Evolutionary conservation across 2,329 filamentous ascomycete genomes (phyloP), one percentile per base, ranked within the genome.

Genomic region (Hypoxylon sp.): DNA sequence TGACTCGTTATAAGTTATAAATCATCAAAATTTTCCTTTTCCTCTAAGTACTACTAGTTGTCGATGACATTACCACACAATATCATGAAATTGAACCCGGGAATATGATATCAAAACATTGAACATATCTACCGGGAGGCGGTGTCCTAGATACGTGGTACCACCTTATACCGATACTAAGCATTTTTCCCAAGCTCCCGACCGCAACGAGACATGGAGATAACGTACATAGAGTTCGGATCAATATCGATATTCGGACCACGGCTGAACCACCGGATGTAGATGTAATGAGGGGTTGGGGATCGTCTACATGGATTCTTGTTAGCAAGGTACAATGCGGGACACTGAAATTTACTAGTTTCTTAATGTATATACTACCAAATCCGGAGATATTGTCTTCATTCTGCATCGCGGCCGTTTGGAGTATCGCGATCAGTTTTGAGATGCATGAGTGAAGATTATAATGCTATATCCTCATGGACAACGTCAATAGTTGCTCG

Each of bases 221-320:
- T 24, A 17, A 42, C 46, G 8, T 46, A 57, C n/a, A 35, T 48
- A 51, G 14, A 26, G 26, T 47, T 59, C 67, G 67, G 67, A 44
- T 42, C 24, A 59, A 62, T 57, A 42, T 42, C 50, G 44, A 35
- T 54, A 17, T 48, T 58, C 53, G 57, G 52, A 44, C 60, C 44
- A 31, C 51, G 46, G 55, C 55, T 59, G 35, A 63, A 63, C 54
- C 58, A 22, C 51, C 63, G 59, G 5, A 39, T 50, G 48, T 54
- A 67, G 35, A 48, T 51, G 35, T 42, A 57, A 31, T 67, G 63
- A 66, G 67, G 67, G 67, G 62, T 67, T 50, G 52, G 17, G 46
- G 26, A 50, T 31, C 52, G 19, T 10, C 39, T 44, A 44, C 39
- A 29, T 61, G 42, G 14, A 52, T 11, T 24, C 39, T 64, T 64